These are phyloP conservation scores for Daphne laureola DNA, from an alignment of 441 rosid species.

Conservation along the genomic window DNA sequence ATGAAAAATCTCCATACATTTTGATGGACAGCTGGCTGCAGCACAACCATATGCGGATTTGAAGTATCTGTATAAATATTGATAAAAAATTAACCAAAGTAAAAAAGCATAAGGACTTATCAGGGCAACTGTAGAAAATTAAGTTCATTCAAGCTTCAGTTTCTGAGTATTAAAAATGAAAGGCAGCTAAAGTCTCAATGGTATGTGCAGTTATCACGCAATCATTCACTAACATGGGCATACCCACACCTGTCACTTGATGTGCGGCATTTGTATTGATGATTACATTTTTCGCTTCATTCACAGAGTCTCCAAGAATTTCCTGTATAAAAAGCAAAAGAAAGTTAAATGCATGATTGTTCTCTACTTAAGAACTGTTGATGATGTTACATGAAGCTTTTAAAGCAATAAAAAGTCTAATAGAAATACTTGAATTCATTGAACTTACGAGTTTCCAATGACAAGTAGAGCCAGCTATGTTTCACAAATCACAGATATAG, in stretches of 20 bases:
- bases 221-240: constrained; percentile 12
- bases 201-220: not conserved
- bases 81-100: not conserved
- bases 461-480: too few species aligned
- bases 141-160: too few species aligned
- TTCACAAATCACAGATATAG: too few species aligned
- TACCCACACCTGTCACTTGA: constrained; percentile 34
- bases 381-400: not conserved
- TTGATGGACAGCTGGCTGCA: constrained; percentile 23
- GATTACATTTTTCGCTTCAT: constrained; percentile 36
- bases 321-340: constrained; percentile 32
- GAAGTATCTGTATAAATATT: constrained; percentile 29
- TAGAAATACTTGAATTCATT: too few species aligned
- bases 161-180: not conserved
- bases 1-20: constrained; percentile 34
- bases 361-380: not conserved
- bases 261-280: constrained; percentile 15
- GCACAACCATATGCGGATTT: constrained; percentile 27
- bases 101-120: too few species aligned
- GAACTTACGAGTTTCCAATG: too few species aligned
- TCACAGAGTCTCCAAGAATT: constrained; percentile 18
- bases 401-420: too few species aligned
- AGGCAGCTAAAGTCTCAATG: constrained; percentile 8
- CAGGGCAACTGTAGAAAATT: too few species aligned
- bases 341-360: constrained; percentile 8